Base-by-base conservation (phyloP, 768 basidiomycete genomes). In the Naematelia aurantialba region DNA sequence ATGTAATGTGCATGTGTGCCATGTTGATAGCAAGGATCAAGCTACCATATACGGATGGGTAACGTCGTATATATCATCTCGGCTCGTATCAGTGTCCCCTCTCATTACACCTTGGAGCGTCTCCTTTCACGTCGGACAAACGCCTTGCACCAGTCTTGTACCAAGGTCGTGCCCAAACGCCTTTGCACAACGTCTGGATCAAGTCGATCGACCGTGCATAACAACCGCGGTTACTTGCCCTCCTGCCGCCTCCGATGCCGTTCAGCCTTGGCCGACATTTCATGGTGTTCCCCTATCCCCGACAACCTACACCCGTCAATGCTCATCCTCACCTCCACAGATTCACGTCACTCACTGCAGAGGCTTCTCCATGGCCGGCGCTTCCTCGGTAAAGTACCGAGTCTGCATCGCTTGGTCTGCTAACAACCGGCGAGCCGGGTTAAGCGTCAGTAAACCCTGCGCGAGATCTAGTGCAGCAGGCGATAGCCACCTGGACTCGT, bases 251-350 rank as follows among this genome's bases (percentile, higher is more conserved):
- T 61, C 55, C 77, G 65, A 8, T 76, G 78, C 42, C 90, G 83
- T 79, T 97, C 91, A 57, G 86, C 83, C 77, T 97, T 99, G 12
- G 90, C 89, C 76, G 97, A 93, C 62, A 93, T 82, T 76, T 99
- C 96, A 77, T 99, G 96, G 89, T 93, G 97, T 76, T 98, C 96
- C 46, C 96, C 94, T 44, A 96, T 78, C 12, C 83, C 83, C 12
- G 87, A 83, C 58, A 98, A 78, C 53, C 92, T 93, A 26, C 22
- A 27, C 21, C 52, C 45, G 2, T 10, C 21, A 10, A 53, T 30
- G 19, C 3, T n/a, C 30, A 45, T 52, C 49, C 34, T 27, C 42
- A 13, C 3, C 12, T 21, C 12, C 24, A 11, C 31, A 13, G 47
- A 13, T 24, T 49, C 22, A 11, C 19, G 10, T 45, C 13, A 83